Evolutionary conservation across 2,329 filamentous ascomycete genomes (phyloP).

Genomic region (Gremmenia infestans): DNA sequence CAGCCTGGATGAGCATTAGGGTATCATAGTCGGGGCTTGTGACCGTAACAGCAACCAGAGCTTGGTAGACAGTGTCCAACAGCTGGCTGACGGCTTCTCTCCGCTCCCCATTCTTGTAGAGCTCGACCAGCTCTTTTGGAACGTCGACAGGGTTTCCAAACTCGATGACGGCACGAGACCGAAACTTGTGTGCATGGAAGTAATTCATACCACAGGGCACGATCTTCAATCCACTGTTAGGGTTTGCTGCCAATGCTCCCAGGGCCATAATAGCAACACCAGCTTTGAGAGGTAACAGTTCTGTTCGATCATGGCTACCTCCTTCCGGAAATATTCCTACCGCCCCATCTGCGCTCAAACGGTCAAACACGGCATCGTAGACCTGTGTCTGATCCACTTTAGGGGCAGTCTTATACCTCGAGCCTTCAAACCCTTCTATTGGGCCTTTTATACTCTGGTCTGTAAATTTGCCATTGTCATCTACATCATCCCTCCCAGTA

Average conservation of each 20-base stretch:
- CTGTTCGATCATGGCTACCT: slow-evolving; percentile 90
- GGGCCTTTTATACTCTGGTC: too few relatives aligned
- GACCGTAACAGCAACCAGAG: slow-evolving; percentile 81
- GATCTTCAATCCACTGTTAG: slow-evolving; percentile 64
- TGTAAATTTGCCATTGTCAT: neutral
- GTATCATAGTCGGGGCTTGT: slow-evolving; percentile 95
- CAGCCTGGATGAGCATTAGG: slow-evolving; percentile 78
- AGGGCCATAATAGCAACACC: slow-evolving; percentile 90
- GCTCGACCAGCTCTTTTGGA: slow-evolving; percentile 71
- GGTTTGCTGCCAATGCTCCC: slow-evolving; percentile 77
- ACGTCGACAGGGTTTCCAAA: slow-evolving; percentile 89
- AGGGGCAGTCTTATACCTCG: slow-evolving; percentile 79
- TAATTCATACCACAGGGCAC: slow-evolving; percentile 98
- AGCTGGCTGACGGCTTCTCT: slow-evolving; percentile 79
- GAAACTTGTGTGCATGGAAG: slow-evolving; percentile 96
- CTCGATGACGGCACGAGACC: slow-evolving; percentile 88
- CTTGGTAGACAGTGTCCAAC: slow-evolving; percentile 78
- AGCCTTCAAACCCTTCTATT: slow-evolving; percentile 42
- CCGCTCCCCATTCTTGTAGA: slow-evolving; percentile 75
- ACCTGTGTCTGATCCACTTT: slow-evolving; percentile 92
- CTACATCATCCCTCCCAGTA: slow-evolving; percentile 1
- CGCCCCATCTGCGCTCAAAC: slow-evolving; percentile 75
- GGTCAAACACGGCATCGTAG: slow-evolving; percentile 85
- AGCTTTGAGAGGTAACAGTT: slow-evolving; percentile 79
- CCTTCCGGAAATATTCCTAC: slow-evolving; percentile 97